Evolutionary conservation across 1,139 yeast genomes (phyloP), one percentile per base, ranked within the genome.

Genomic region (Hansenula lynferdii): DNA sequence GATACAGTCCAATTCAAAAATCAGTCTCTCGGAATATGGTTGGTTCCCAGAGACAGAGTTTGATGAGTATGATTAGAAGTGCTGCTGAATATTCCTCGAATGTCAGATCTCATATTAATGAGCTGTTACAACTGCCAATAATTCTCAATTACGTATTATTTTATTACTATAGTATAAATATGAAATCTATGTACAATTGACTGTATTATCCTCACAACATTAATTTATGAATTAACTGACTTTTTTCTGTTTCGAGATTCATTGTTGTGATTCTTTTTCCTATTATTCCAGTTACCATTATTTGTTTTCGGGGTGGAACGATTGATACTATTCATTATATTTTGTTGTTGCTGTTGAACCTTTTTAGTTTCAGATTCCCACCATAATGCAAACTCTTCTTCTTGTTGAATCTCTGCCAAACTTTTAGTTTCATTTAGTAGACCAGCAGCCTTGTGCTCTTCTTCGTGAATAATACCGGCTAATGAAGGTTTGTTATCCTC

Each of bases 321-420:
- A 15, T 15, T 14, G n/a, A 28, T 19, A 16, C 10, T n/a, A 14
- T 28, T 38, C 35, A 40, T 29, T 9, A 21, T 22, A 18, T 31
- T 40, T 48, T 57, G 45, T 48, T 67, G 73, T 37, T 31, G 12
- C 19, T 56, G 58, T 54, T 82, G 89, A 8, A 80, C 83, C 35
- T 74, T 63, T 17, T 65, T 65, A 28, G 84, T 69, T 53, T 85
- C 95, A 47, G 75, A 78, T 35, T 74, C 82, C 90, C 94, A 85
- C 95, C 95, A 85, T 44, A 63, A 69, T 16, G 79, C 85, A 62
- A 85, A 85, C 53, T 80, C 87, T 53, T 84, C 86, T 50, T 85
- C 95, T 49, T 80, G 79, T 57, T 80, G 87, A 37, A 85, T 73
- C 45, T 85, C 95, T 30, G 72, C 76, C 28, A 85, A 61, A 3